Percentiles rank a stretch among this genome's conserved stretches.
Conservation (phyloP, 169 alveolate genomes). For the Plasmodium adleri region DNA sequence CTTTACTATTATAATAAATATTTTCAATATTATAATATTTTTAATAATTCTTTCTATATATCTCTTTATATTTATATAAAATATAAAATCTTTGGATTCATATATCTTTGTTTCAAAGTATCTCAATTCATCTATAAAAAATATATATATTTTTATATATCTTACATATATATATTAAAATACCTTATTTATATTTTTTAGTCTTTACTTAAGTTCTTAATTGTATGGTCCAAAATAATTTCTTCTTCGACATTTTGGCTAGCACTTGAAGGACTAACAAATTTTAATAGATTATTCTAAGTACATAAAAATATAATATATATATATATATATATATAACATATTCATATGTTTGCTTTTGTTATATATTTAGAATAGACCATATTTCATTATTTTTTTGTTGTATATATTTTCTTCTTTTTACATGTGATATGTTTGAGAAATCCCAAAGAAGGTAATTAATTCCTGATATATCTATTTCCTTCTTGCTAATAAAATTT, state of each 20-base stretch:
- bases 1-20: slow-evolving; percentile 46
- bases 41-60: slow-evolving; percentile 30
- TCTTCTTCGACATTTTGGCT: slow-evolving; percentile 26
- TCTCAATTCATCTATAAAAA: slow-evolving; percentile 43
- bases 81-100: slow-evolving; percentile 36
- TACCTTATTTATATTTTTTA: not conserved
- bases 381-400: not conserved
- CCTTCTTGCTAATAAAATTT: slow-evolving; percentile 61
- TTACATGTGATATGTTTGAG: slow-evolving; percentile 39
- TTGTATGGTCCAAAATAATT: slow-evolving; percentile 27
- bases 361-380: not conserved
- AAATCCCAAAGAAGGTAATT: slow-evolving; percentile 38
- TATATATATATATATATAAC: not conserved
- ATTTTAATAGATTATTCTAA: slow-evolving; percentile 34
- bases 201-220: slow-evolving; percentile 22
- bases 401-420: not conserved
- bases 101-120: slow-evolving; percentile 39
- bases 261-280: slow-evolving; percentile 10
- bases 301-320: not conserved
- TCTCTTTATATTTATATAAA: slow-evolving; percentile 42
- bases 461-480: slow-evolving; percentile 10
- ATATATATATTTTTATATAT: not conserved
- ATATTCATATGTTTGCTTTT: not conserved
- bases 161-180: not conserved
- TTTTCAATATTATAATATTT: slow-evolving; percentile 26